These are phyloP conservation scores for Ustilago shanxiensis DNA, from an alignment of 1,284 basidiomycete species.

Conservation along the genomic window DNA sequence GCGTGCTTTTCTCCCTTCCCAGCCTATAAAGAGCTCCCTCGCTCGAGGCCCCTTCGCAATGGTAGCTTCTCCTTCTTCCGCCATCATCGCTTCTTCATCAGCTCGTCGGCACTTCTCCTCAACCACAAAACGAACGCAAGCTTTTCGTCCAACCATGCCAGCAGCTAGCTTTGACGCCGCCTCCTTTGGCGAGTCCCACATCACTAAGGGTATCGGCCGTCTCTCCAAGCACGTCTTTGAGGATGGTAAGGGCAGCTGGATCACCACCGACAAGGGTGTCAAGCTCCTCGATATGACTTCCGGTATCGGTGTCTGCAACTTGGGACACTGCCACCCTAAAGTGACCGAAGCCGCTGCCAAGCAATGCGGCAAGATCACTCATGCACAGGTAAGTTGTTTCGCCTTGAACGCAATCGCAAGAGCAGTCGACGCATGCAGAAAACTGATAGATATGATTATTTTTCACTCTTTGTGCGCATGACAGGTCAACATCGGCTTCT, in stretches of 20 bases:
- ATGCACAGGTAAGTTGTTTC: conserved; percentile 60
- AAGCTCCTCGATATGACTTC: conserved; percentile 67
- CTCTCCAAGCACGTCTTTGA: conserved; percentile 62
- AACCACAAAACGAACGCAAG: background rate
- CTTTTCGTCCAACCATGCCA: conserved; percentile 40
- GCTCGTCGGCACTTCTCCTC: conserved; percentile 16
- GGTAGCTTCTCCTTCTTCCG: background rate
- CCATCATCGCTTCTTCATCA: background rate
- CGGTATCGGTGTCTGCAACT: conserved; percentile 67
- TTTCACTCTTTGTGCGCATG: background rate
- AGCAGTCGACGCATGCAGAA: background rate
- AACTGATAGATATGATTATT: background rate
- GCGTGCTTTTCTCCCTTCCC: conserved; percentile 25
- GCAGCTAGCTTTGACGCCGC: conserved; percentile 44
- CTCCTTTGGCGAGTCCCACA: conserved; percentile 61
- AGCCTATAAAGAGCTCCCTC: conserved; percentile 34
- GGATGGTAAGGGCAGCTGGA: conserved; percentile 58
- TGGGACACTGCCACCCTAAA: conserved; percentile 68
- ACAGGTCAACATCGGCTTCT: conserved; percentile 65
- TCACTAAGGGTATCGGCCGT: conserved; percentile 65
- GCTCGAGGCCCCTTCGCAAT: conserved; percentile 7
- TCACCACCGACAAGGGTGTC: conserved; percentile 60
- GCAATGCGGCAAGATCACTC: conserved; percentile 65
- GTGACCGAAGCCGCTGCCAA: conserved; percentile 64
- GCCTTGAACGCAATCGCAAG: background rate